Percentiles rank a stretch among this genome's conserved stretches.
Evolutionary conservation across 1,139 yeast species (phyloP).

Genomic region (Candida sanyaensis): DNA sequence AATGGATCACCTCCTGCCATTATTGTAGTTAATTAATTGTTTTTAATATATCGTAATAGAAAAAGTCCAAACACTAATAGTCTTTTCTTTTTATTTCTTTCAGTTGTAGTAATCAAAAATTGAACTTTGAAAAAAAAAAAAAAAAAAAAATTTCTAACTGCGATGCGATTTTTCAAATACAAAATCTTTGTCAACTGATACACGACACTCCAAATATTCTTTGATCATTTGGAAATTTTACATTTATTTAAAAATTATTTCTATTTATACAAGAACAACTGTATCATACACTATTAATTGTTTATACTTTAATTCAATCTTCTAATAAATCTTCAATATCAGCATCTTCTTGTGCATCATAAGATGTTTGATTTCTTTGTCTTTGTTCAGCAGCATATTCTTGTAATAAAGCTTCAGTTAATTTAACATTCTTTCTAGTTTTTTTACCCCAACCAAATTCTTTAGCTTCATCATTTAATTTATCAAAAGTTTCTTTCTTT

Average conservation of each 20-base stretch:
- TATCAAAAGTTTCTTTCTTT: slow-evolving; percentile 29
- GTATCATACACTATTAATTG: too few species aligned
- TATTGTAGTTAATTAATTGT: background rate
- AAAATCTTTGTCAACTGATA: background rate
- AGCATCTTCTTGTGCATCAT: slow-evolving; percentile 61
- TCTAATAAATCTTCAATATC: slow-evolving; percentile 69
- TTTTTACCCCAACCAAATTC: slow-evolving; percentile 80
- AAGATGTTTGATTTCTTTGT: slow-evolving; percentile 44
- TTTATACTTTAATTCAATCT: too few species aligned
- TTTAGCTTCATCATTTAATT: slow-evolving; percentile 41
- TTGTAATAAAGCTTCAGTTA: slow-evolving; percentile 55
- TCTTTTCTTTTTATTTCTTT: too few species aligned
- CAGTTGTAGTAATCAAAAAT: too few species aligned
- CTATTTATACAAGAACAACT: background rate
- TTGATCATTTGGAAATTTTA: background rate
- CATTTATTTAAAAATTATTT: background rate
- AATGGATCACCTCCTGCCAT: slow-evolving; percentile 65
- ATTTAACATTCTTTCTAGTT: slow-evolving; percentile 59
- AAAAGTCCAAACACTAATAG: background rate
- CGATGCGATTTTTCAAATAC: background rate
- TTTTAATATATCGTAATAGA: background rate
- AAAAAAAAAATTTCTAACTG: background rate
- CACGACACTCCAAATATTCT: background rate
- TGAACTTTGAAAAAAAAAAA: too few species aligned
- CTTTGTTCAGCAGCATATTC: slow-evolving; percentile 43